Percentiles rank a stretch among this genome's conserved stretches.
Conservation (phyloP, 257 asterid species). For the Thymus quinquecostatus region DNA sequence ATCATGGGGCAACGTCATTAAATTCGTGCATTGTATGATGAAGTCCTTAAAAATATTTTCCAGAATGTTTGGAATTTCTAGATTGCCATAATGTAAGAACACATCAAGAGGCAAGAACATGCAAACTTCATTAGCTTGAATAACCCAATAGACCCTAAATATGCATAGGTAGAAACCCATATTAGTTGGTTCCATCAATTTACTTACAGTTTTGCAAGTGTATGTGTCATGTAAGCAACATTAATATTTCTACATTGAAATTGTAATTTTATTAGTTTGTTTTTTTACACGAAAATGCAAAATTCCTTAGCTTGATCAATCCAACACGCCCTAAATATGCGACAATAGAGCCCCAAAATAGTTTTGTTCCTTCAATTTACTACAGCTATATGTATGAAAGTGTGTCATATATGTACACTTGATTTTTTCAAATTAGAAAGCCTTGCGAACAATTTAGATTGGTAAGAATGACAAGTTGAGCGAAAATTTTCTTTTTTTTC, state of each 20-base stretch:
- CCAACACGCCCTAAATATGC: not conserved
- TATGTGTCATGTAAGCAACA: not conserved
- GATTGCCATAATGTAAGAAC: slow-evolving; percentile 7
- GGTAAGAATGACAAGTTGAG: not conserved
- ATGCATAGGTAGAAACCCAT: not conserved
- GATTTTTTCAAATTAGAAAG: not conserved
- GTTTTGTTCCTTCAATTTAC: not conserved
- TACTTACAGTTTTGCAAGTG: not conserved
- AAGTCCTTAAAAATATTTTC: not conserved
- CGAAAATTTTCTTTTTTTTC: not conserved
- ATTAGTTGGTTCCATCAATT: slow-evolving; percentile 1
- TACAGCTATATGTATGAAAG: not conserved
- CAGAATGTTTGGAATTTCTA: not conserved
- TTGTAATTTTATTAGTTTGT: too few species aligned
- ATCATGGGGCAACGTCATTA: not conserved
- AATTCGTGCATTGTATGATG: not conserved
- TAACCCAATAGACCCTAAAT: not conserved
- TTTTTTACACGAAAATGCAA: not conserved
- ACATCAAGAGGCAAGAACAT: not conserved
- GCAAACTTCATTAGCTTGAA: not conserved
- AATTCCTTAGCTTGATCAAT: not conserved
- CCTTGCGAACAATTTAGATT: slow-evolving; percentile 13
- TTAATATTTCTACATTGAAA: too few species aligned
- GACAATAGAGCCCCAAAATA: not conserved
- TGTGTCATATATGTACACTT: slow-evolving; percentile 3